Conservation (phyloP, 768 basidiomycete genomes). For the Calocybe cyanea region DNA sequence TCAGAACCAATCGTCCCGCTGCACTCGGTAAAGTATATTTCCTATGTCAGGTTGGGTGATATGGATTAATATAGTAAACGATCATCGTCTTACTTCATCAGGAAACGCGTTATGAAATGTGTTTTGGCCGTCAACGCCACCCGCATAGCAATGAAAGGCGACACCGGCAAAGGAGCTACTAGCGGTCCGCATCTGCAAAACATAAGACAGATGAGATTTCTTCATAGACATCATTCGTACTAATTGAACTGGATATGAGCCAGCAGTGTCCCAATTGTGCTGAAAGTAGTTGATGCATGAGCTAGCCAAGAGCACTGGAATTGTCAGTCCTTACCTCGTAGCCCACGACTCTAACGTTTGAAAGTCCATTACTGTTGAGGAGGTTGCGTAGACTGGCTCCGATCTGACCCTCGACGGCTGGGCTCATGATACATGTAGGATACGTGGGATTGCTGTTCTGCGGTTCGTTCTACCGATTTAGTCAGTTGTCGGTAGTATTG, state of each 20-base stretch:
- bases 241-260: constrained; percentile 57
- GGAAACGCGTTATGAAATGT: constrained; percentile 18
- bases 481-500: background rate
- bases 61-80: background rate
- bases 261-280: constrained; percentile 74
- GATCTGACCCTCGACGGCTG: constrained; percentile 54
- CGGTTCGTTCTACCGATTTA: constrained; percentile 38
- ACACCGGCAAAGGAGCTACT: constrained; percentile 57
- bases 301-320: background rate
- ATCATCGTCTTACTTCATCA: constrained; percentile 12
- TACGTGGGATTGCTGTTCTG: constrained; percentile 63
- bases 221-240: constrained; percentile 1
- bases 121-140: constrained; percentile 14
- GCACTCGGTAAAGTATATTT: constrained; percentile 59
- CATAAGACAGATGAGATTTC: background rate
- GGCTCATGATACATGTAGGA: constrained; percentile 56
- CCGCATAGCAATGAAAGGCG: constrained; percentile 68
- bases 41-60: constrained; percentile 19
- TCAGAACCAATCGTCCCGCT: constrained; percentile 61
- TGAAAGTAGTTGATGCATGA: background rate
- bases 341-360: constrained; percentile 58
- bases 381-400: constrained; percentile 51
- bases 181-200: constrained; percentile 46
- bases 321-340: constrained; percentile 15
- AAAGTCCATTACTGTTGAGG: constrained; percentile 61